Base-by-base conservation (phyloP, 2,329 filamentous ascomycete genomes). In the Aspergillus quadricinctus region DNA sequence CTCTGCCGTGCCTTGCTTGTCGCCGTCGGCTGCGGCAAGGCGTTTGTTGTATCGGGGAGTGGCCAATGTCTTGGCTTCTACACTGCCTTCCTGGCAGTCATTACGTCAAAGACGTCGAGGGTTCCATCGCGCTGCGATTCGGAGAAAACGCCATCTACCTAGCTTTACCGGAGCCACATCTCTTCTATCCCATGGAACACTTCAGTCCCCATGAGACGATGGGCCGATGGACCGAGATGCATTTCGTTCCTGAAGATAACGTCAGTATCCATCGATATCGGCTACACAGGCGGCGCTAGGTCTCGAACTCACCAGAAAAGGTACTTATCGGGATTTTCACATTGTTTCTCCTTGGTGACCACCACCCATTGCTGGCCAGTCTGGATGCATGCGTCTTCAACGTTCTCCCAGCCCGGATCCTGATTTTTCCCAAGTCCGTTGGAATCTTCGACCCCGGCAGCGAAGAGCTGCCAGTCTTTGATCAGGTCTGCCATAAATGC, bases 401-500 rank as follows among this genome's bases (percentile, higher is more conserved):
- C 69, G 59, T 74, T 70, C 46, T 68, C 68, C 71, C 72, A 75
- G 2, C 66, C 69, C 9, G 69, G 66, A 48, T 69, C 61, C 45
- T 61, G 57, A 40, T 69, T 70, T 59, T 67, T 66, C 19, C 69
- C 72, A 45, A 73, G 60, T 14, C 71, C 72, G 53, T 67, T 67
- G n/a, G 64, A 62, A 48, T 75, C 67, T 50, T 67, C 67, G 40
- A 75, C 66, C 1, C 72, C 73, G 1, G 64, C 68, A 23, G 65
- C 62, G 57, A 66, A 72, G 40, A 74, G 66, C 54, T 77, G 72
- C 61, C 69, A 67, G 31, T 72, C 70, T 28, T 73, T 71, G 53
- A 76, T 69, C 43, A 74, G 70, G 63, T 76, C 70, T 31, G 70
- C 55, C 49, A 75, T 54, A 54, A 74, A 76, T 7, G 68, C 64